These are phyloP conservation scores for Inga leiocalycina DNA, from an alignment of 306 rosid species.

Conservation along the genomic window DNA sequence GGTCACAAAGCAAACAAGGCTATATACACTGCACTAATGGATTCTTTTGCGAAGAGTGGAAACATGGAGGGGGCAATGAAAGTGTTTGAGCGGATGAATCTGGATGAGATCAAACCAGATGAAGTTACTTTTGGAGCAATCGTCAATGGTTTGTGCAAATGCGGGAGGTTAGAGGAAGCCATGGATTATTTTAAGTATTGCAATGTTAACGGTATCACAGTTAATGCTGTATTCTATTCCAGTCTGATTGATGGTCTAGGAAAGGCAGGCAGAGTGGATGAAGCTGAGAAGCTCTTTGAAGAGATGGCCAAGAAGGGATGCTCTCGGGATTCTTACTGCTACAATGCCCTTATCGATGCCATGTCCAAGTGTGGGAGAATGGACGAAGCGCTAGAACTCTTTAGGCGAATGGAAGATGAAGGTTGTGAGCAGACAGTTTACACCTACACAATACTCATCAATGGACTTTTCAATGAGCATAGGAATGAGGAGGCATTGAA, in stretches of 20 bases:
- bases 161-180: conserved; percentile 84
- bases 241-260: conserved; percentile 88
- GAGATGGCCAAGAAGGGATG: conserved; percentile 71
- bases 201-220: conserved; percentile 46
- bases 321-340: conserved; percentile 72
- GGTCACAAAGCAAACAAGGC: conserved; percentile 71
- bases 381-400: conserved; percentile 63
- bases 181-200: conserved; percentile 59
- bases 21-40: conserved; percentile 73
- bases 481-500: conserved; percentile 80
- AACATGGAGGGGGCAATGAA: conserved; percentile 63
- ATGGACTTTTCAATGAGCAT: conserved; percentile 69
- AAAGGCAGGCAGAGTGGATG: conserved; percentile 77
- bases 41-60: conserved; percentile 68
- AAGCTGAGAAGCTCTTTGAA: conserved; percentile 77
- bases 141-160: conserved; percentile 78
- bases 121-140: conserved; percentile 83
- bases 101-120: conserved; percentile 68
- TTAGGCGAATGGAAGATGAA: conserved; percentile 69
- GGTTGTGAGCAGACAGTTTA: conserved; percentile 86
- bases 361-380: conserved; percentile 65
- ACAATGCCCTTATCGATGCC: conserved; percentile 75
- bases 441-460: conserved; percentile 73
- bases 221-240: conserved; percentile 75
- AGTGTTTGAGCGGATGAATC: conserved; percentile 70